Evolutionary conservation across 495 filamentous ascomycete genomes (phyloP).

Genomic region (Thermochaetoides thermophila): DNA sequence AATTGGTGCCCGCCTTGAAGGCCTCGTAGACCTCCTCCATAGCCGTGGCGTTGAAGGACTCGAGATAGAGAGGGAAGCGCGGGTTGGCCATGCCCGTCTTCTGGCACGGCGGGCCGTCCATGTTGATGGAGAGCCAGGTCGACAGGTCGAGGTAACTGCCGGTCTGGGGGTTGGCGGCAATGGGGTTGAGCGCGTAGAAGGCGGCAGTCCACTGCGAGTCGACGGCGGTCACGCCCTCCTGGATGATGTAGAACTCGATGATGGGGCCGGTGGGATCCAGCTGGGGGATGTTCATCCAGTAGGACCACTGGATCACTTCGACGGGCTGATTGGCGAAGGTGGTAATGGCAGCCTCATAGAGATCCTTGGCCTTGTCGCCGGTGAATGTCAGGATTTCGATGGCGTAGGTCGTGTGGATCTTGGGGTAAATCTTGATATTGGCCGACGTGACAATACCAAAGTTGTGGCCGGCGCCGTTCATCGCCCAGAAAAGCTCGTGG

Average conservation of each 20-base stretch:
- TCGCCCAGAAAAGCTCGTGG: slow-evolving; percentile 27
- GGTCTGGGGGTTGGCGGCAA: slow-evolving; percentile 16
- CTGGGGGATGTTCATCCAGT: slow-evolving; percentile 30
- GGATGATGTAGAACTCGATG: slow-evolving; percentile 37
- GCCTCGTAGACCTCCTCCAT: slow-evolving; percentile 26
- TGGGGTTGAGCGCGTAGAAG: slow-evolving; percentile 30
- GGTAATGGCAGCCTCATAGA: slow-evolving; percentile 31
- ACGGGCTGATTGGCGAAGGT: slow-evolving; percentile 25
- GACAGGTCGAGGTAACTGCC: slow-evolving; percentile 33
- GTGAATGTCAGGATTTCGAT: slow-evolving; percentile 32
- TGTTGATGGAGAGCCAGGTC: slow-evolving; percentile 25
- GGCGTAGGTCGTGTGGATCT: slow-evolving; percentile 21
- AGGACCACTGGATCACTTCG: slow-evolving; percentile 35
- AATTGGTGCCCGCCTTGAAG: slow-evolving; percentile 18
- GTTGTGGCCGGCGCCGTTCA: slow-evolving; percentile 28
- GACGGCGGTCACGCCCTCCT: slow-evolving; percentile 31
- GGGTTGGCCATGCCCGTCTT: slow-evolving; percentile 31
- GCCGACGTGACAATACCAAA: slow-evolving; percentile 29
- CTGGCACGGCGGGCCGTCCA: slow-evolving; percentile 26
- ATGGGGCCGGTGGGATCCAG: slow-evolving; percentile 27
- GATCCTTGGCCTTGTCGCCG: slow-evolving; percentile 31
- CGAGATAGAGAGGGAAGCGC: slow-evolving; percentile 36
- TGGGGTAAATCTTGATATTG: slow-evolving; percentile 24
- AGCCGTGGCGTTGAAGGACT: slow-evolving; percentile 29
- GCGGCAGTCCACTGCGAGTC: slow-evolving; percentile 26